A percentile compares a stretch with the other conserved stretches of the same genome.
Conservation (phyloP, 2,329 filamentous ascomycete species). For the Neonectria neomacrospora region DNA sequence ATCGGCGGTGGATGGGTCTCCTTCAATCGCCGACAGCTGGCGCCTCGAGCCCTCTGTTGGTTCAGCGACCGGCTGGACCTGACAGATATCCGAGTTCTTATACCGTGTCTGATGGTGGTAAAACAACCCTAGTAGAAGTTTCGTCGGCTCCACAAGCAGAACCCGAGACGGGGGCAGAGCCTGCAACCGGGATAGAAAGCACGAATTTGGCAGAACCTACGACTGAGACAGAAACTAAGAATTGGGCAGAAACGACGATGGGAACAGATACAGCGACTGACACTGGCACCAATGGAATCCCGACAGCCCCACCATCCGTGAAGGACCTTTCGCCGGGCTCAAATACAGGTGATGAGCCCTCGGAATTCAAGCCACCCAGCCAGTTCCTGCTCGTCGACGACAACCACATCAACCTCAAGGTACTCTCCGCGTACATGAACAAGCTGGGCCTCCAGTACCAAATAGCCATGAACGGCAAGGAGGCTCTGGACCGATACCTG, state of each 20-base stretch:
- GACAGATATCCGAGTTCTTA: neutral
- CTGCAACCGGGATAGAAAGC: neutral
- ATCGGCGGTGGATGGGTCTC: conserved; percentile 42
- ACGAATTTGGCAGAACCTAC: no score
- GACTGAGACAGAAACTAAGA: no score
- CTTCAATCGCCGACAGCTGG: conserved; percentile 7
- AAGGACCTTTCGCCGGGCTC: neutral
- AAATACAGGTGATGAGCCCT: neutral
- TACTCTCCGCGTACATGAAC: conserved; percentile 49
- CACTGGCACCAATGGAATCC: neutral
- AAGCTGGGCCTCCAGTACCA: conserved; percentile 47
- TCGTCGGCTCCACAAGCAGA: neutral
- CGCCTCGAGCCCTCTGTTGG: neutral
- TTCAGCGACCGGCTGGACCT: neutral
- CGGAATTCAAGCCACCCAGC: neutral
- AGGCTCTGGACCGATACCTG: conserved; percentile 48
- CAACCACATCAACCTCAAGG: conserved; percentile 54
- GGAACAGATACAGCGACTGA: neutral
- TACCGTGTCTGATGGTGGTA: neutral
- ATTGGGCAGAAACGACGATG: neutral
- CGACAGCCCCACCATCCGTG: neutral
- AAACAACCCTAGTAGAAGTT: no score
- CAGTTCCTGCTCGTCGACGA: conserved; percentile 55
- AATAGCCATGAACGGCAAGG: conserved; percentile 49
- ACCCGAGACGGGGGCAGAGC: neutral